Evolutionary conservation across 2,329 filamentous ascomycete species (phyloP).

Genomic region (Aspergillus alliaceus): DNA sequence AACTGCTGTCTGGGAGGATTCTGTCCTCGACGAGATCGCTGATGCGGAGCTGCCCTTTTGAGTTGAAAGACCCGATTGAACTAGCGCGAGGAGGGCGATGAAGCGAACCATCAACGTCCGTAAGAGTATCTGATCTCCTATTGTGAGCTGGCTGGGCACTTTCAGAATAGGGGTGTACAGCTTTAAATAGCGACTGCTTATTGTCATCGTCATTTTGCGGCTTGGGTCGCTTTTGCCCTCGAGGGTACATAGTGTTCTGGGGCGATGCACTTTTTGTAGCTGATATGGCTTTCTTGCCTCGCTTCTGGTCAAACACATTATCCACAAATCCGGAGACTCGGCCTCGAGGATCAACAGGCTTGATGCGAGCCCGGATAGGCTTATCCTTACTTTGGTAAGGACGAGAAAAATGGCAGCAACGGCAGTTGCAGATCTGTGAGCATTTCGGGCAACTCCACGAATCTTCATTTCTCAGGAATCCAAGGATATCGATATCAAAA

Average conservation of each 20-base stretch:
- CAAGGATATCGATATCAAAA: conserved; percentile 33
- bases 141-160: not conserved
- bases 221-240: conserved; percentile 12
- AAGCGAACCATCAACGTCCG: not conserved
- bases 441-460: conserved; percentile 38
- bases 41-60: conserved; percentile 10
- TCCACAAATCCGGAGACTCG: conserved; percentile 37
- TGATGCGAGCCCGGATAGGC: conserved; percentile 32
- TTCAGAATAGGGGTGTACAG: not conserved
- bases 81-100: not conserved
- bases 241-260: not conserved
- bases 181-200: not conserved
- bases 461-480: conserved; percentile 29
- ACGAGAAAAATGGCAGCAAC: conserved; percentile 35
- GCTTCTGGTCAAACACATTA: conserved; percentile 39
- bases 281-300: conserved; percentile 21
- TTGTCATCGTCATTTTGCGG: not conserved
- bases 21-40: conserved; percentile 13
- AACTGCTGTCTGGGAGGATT: not conserved
- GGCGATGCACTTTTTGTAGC: conserved; percentile 5
- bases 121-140: not conserved
- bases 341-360: conserved; percentile 32
- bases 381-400: conserved; percentile 37
- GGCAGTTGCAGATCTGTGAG: conserved; percentile 34
- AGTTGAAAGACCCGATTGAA: not conserved